phyloP scores from a whole-genome alignment of 495 filamentous ascomycete genomes.

The Lasiosphaeris hirsuta region DNA sequence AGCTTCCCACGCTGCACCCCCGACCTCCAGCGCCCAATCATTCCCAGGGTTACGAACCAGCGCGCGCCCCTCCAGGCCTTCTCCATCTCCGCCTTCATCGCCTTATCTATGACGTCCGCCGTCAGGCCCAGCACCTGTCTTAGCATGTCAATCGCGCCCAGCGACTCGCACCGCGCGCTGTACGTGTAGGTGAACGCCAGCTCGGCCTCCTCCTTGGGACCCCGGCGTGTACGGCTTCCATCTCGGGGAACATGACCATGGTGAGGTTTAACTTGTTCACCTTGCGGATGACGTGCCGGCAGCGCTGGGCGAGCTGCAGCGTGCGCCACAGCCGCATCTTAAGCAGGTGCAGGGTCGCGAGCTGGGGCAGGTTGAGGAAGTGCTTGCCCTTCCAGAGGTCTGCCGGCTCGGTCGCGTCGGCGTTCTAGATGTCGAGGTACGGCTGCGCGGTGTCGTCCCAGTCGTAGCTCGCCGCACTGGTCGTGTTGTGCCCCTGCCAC shows the following conservation, averaged over 20 bases:
- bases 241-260: conserved; percentile 9
- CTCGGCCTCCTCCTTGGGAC: conserved; percentile 5
- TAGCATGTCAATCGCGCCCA: not conserved
- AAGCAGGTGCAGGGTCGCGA: conserved; percentile 8
- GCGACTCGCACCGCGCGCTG: conserved; percentile 13
- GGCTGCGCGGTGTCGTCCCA: conserved; percentile 32
- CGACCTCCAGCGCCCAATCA: no score
- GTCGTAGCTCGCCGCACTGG: conserved; percentile 29
- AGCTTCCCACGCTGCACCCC: no score
- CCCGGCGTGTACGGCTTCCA: conserved; percentile 5
- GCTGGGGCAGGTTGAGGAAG: not conserved
- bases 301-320: conserved; percentile 1
- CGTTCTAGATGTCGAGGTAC: conserved; percentile 35
- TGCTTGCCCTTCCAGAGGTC: conserved; percentile 10
- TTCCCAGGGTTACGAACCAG: no score
- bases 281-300: not conserved
- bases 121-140: no score
- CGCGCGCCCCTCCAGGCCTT: no score
- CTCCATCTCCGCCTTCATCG: no score
- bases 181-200: conserved; percentile 14
- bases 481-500: conserved; percentile 29
- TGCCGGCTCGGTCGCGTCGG: conserved; percentile 33
- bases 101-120: no score
- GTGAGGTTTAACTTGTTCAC: conserved; percentile 8
- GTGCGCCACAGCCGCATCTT: conserved; percentile 14